These are phyloP conservation scores for Dictyostelium brefeldianum DNA, from an alignment of 78 protist genomes.

Conservation along the genomic window DNA sequence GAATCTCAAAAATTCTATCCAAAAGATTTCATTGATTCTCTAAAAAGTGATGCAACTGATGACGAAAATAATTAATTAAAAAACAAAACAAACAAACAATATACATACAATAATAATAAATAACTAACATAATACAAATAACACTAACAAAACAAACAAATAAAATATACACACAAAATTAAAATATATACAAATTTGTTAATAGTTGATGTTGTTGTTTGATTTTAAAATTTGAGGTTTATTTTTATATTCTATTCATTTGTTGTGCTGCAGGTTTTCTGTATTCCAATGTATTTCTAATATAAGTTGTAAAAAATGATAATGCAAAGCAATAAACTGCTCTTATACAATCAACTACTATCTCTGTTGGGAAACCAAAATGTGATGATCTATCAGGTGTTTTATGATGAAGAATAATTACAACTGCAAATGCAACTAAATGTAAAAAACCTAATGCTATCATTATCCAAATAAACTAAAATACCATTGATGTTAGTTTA, in stretches of 20 bases:
- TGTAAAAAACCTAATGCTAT: conserved; percentile 44
- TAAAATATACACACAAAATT: no score
- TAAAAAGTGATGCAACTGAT: conserved; percentile 28
- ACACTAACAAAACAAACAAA: neutral
- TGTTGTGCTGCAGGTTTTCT: conserved; percentile 43
- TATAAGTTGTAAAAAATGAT: conserved; percentile 53
- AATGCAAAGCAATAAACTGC: conserved; percentile 38
- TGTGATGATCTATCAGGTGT: conserved; percentile 15
- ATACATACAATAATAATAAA: neutral
- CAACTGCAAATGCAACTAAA: conserved; percentile 32
- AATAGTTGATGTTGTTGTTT: neutral
- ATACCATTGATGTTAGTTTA: no score
- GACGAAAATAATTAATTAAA: neutral
- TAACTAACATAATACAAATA: neutral
- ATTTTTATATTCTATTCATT: conserved; percentile 26
- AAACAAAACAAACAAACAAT: neutral
- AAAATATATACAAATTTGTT: no score
- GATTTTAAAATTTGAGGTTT: neutral
- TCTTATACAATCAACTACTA: conserved; percentile 35
- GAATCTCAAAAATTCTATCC: conserved; percentile 42
- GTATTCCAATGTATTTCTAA: conserved; percentile 55
- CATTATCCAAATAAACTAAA: conserved; percentile 46
- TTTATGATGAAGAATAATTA: conserved; percentile 40
- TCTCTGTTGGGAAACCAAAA: conserved; percentile 60
- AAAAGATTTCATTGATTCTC: conserved; percentile 17